phyloP scores from a whole-genome alignment of 2,329 filamentous ascomycete species.

The Pseudocercospora fuligena region DNA sequence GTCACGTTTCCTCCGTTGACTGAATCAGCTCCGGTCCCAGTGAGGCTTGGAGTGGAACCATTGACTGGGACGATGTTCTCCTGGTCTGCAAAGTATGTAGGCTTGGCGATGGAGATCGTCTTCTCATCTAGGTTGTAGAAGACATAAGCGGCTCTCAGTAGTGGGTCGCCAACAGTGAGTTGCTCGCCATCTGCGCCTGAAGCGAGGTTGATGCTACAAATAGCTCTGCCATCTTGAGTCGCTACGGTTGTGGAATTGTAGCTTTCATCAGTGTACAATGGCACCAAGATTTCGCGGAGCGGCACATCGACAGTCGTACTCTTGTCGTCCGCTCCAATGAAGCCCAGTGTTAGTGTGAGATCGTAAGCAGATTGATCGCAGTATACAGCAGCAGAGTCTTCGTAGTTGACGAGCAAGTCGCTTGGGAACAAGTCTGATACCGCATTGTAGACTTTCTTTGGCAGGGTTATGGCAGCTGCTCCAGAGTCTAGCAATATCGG shows the following conservation, averaged over 20 bases:
- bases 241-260: neutral
- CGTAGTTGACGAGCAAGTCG: neutral
- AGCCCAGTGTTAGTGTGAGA: neutral
- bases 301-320: neutral
- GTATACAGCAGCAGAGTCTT: neutral
- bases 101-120: conserved; percentile 4
- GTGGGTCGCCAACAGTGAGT: neutral
- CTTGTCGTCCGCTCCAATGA: neutral
- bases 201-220: neutral
- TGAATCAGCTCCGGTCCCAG: neutral
- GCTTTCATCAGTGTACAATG: neutral
- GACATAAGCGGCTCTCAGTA: neutral
- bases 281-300: neutral
- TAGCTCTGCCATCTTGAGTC: neutral
- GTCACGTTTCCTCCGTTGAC: neutral
- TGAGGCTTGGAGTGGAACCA: neutral
- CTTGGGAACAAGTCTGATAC: neutral
- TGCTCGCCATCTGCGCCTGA: neutral
- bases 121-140: conserved; percentile 2
- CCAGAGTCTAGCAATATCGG: neutral
- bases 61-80: conserved; percentile 6
- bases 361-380: conserved; percentile 8
- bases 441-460: neutral
- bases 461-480: neutral
- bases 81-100: conserved; percentile 1